A percentile compares a stretch with the other conserved stretches of the same genome.
These are phyloP conservation scores for Fraxinus pennsylvanica DNA, from an alignment of 257 asterid genomes.

Conservation along the genomic window DNA sequence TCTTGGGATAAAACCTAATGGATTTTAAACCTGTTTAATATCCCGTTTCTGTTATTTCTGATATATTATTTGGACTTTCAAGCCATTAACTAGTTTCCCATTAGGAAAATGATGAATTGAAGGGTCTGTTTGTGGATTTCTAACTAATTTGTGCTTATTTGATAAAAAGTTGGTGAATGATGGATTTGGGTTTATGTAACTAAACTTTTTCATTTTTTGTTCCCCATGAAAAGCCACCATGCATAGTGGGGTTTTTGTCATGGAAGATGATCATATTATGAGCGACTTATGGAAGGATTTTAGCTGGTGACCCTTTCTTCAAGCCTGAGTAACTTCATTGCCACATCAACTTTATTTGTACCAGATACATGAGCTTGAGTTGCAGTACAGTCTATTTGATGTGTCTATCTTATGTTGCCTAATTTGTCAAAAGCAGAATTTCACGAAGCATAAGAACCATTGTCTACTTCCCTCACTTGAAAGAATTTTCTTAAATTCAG, in stretches of 20 bases:
- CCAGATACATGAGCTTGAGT: background rate
- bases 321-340: background rate
- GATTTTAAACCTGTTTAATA: background rate
- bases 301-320: background rate
- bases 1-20: background rate
- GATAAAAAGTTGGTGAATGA: background rate
- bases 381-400: background rate
- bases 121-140: background rate
- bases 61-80: background rate
- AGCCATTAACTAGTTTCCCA: background rate
- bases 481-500: constrained; percentile 31
- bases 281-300: background rate
- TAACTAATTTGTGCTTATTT: background rate
- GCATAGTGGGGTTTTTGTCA: background rate
- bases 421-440: background rate
- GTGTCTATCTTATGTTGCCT: background rate
- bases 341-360: background rate
- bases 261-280: background rate
- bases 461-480: background rate
- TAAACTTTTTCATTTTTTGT: background rate
- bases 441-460: background rate
- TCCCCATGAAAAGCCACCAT: background rate
- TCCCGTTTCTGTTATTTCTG: background rate
- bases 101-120: background rate
- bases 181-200: background rate